Percentiles rank a stretch among this genome's conserved stretches.
These are phyloP conservation scores for Monosporascus sp. DNA, from an alignment of 2,329 filamentous ascomycete species.

Conservation along the genomic window DNA sequence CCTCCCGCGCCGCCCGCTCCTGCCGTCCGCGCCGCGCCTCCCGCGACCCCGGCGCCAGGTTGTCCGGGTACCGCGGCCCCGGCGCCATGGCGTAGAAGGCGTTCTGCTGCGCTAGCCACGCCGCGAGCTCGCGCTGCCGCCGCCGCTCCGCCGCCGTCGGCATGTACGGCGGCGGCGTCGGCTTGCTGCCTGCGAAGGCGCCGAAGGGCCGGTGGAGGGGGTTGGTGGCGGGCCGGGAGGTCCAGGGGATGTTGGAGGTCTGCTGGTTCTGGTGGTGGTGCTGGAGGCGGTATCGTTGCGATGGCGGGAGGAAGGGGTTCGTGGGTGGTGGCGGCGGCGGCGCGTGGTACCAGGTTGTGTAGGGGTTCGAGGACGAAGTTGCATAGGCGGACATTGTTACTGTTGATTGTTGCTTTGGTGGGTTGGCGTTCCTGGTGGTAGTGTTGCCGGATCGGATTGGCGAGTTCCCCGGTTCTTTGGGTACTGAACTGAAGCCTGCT, in stretches of 20 bases:
- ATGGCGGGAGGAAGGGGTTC: too few species aligned
- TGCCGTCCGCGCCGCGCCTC: neutral
- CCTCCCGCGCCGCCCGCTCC: neutral
- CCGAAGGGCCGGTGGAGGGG: conserved; percentile 28
- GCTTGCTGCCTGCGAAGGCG: conserved; percentile 51
- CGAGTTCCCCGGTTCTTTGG: too few species aligned
- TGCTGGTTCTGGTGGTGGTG: too few species aligned
- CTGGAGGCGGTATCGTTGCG: too few species aligned
- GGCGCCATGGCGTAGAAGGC: neutral
- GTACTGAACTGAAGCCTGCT: too few species aligned
- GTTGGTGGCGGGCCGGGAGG: neutral
- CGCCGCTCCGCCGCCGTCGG: conserved; percentile 39
- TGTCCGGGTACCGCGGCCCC: neutral
- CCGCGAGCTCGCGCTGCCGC: neutral
- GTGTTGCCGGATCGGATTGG: too few species aligned
- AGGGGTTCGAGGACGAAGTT: too few species aligned
- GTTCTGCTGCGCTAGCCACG: neutral
- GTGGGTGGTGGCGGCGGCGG: too few species aligned
- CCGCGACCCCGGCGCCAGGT: neutral
- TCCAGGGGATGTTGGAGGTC: conserved; percentile 2
- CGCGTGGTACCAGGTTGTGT: too few species aligned
- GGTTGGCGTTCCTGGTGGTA: too few species aligned
- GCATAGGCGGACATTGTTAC: too few species aligned
- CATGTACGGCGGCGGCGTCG: conserved; percentile 49
- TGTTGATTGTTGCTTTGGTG: too few species aligned